Percentiles rank a stretch among this genome's conserved stretches.
Evolutionary conservation across 73 alveolate species (phyloP).

Genomic region (Stentor coeruleus): DNA sequence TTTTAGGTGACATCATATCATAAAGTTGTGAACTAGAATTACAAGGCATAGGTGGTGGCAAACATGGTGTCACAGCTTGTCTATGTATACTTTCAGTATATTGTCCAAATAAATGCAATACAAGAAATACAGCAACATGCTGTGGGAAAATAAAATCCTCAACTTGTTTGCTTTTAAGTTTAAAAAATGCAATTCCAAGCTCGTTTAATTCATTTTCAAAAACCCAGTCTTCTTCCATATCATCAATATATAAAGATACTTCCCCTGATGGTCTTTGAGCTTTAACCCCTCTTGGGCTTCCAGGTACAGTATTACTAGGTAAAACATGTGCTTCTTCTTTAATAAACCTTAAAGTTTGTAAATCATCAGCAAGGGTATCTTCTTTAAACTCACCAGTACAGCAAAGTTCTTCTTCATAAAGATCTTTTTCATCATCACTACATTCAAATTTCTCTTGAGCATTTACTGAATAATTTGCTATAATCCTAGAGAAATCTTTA

Average conservation of each 20-base stretch:
- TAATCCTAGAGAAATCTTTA: neutral
- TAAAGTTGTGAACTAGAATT: neutral
- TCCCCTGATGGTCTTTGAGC: neutral
- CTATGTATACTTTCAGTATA: neutral
- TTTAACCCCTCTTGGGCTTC: slow-evolving; percentile 5
- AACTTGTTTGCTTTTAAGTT: neutral
- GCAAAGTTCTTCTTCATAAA: slow-evolving; percentile 27
- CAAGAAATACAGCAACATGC: neutral
- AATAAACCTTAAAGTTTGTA: neutral
- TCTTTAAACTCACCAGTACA: neutral
- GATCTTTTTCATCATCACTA: slow-evolving; percentile 2
- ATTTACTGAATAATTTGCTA: neutral
- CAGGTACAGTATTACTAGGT: slow-evolving; percentile 21
- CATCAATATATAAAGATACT: too few relatives aligned
- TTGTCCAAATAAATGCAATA: neutral
- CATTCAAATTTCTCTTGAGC: neutral
- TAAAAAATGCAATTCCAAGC: neutral
- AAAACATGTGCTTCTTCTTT: slow-evolving; percentile 26
- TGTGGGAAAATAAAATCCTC: slow-evolving; percentile 9
- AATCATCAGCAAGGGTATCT: slow-evolving; percentile 4
- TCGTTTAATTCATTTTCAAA: neutral
- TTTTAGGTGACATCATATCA: slow-evolving; percentile 18
- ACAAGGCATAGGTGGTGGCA: neutral
- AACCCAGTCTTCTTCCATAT: too few relatives aligned
- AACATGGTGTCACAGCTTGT: slow-evolving; percentile 2